Evolutionary conservation across 23 red algal species (phyloP).

Genomic region (Gracilaria vermiculophylla): DNA sequence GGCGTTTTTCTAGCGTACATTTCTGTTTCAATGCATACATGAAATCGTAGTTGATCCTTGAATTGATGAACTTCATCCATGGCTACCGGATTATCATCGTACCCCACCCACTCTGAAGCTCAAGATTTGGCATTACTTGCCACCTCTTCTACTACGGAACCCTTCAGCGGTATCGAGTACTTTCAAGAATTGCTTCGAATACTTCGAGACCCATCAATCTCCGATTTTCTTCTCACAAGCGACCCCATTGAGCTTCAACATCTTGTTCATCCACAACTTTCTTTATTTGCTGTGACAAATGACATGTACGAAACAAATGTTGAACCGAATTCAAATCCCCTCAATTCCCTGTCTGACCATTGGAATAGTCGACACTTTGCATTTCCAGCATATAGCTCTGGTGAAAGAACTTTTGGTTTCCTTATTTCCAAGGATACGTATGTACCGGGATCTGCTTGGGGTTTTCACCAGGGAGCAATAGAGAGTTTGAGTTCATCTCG

Average conservation of each 20-base stretch:
- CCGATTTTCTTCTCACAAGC: background rate
- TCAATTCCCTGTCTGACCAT: background rate
- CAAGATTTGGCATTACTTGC: background rate
- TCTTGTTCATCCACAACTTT: background rate
- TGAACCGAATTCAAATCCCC: background rate
- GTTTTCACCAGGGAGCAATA: background rate
- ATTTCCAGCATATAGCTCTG: background rate
- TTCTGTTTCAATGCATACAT: too few species aligned
- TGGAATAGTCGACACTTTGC: constrained; percentile 5
- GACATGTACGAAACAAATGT: constrained; percentile 8
- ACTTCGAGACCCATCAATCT: background rate
- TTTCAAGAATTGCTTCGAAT: constrained; percentile 1
- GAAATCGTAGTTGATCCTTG: background rate
- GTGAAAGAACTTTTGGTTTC: background rate
- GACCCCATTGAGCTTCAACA: constrained; percentile 21
- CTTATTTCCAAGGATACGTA: background rate
- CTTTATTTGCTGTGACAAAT: background rate
- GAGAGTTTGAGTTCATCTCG: background rate
- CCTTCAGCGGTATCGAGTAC: constrained; percentile 13
- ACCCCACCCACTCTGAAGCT: constrained; percentile 10
- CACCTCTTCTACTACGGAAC: background rate
- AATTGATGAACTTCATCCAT: background rate
- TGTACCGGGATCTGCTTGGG: background rate
- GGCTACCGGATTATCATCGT: background rate
- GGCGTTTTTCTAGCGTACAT: too few species aligned